These are phyloP conservation scores for Psilocybe azurescens DNA, from an alignment of 768 basidiomycete genomes.

Conservation along the genomic window DNA sequence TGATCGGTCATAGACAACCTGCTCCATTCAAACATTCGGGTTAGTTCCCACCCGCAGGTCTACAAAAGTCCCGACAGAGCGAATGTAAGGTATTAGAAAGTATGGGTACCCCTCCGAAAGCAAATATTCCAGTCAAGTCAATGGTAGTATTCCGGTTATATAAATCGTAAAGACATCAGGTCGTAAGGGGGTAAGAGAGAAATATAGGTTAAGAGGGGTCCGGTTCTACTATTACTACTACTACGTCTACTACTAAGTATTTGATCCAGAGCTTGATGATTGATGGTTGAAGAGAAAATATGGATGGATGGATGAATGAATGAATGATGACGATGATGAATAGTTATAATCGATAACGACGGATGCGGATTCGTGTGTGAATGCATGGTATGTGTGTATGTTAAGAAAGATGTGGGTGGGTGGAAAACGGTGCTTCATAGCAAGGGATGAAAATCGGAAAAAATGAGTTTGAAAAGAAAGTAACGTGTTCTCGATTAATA, in stretches of 20 bases:
- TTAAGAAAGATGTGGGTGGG: not conserved
- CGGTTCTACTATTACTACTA: not conserved
- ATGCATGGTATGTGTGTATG: constrained; percentile 12
- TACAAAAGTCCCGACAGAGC: not conserved
- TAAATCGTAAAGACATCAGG: not conserved
- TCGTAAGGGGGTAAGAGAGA: not conserved
- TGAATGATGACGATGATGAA: not conserved
- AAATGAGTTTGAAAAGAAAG: constrained; percentile 1
- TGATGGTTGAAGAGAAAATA: not conserved
- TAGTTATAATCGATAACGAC: constrained; percentile 1
- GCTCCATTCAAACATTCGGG: not conserved
- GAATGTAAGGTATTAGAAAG: too few species aligned
- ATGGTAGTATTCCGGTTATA: not conserved
- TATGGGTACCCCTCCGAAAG: not conserved
- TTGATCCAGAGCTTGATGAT: not conserved
- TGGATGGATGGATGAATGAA: not conserved
- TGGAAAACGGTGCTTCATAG: constrained; percentile 1
- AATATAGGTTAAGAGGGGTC: not conserved
- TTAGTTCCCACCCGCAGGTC: not conserved
- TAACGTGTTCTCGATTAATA: constrained; percentile 9
- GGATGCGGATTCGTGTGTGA: constrained; percentile 1
- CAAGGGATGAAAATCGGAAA: constrained; percentile 11
- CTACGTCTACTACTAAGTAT: too few species aligned
- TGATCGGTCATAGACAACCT: too few species aligned
- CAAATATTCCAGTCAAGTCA: not conserved